These are phyloP conservation scores for Cicer pinnatifidum DNA, from an alignment of 306 rosid species.

Conservation along the genomic window DNA sequence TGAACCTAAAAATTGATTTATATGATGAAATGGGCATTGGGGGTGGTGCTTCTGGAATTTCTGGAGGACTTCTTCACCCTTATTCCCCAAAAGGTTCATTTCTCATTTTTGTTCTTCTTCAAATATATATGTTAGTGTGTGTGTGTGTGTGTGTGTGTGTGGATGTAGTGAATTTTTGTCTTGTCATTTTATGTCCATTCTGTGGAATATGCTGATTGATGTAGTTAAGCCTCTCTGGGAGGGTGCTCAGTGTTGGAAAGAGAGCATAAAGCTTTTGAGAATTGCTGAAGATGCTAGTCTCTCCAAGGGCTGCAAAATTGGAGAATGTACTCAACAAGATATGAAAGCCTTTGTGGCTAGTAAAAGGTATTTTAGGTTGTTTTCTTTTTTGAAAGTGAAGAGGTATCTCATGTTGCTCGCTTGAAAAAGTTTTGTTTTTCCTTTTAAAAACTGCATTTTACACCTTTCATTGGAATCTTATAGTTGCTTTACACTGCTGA, in stretches of 20 bases:
- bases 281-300: slow-evolving; percentile 65
- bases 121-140: neutral
- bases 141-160: slow-evolving; percentile 2
- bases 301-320: slow-evolving; percentile 45
- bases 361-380: slow-evolving; percentile 58
- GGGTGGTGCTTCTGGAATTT: slow-evolving; percentile 89
- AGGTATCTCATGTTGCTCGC: neutral
- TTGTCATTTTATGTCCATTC: slow-evolving; percentile 2
- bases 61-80: slow-evolving; percentile 93
- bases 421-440: neutral
- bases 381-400: slow-evolving; percentile 9
- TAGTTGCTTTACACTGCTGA: slow-evolving; percentile 48
- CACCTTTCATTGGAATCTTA: slow-evolving; percentile 43
- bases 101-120: slow-evolving; percentile 21
- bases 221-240: slow-evolving; percentile 76
- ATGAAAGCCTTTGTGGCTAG: slow-evolving; percentile 48
- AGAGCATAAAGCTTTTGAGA: slow-evolving; percentile 70
- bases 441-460: slow-evolving; percentile 27
- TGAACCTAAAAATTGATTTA: slow-evolving; percentile 61
- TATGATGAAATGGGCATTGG: slow-evolving; percentile 86
- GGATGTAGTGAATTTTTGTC: slow-evolving; percentile 23
- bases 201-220: slow-evolving; percentile 24
- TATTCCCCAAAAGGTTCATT: slow-evolving; percentile 81
- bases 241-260: slow-evolving; percentile 88
- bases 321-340: slow-evolving; percentile 41